Percentiles rank a stretch among this genome's conserved stretches.
Evolutionary conservation across 106 monocot species (phyloP).

Genomic region (Dendrobium officinale): DNA sequence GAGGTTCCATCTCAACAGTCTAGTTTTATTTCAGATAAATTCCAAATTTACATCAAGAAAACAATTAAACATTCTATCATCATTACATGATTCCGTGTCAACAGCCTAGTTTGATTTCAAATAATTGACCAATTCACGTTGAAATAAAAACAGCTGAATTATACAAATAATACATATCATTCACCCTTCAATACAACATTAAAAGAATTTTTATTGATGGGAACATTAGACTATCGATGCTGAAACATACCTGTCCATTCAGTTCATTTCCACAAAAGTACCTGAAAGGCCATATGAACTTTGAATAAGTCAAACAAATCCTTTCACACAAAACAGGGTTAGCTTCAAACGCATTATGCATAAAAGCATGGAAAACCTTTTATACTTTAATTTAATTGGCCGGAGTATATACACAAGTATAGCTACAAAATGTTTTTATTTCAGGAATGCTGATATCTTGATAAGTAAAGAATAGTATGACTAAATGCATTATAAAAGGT

Average conservation of each 20-base stretch:
- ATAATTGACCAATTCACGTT: background rate
- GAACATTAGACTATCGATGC: background rate
- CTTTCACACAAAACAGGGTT: background rate
- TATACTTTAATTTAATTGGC: background rate
- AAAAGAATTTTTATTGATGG: background rate
- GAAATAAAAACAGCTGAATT: background rate
- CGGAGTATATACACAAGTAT: background rate
- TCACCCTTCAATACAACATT: background rate
- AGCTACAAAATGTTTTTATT: background rate
- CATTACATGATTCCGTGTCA: background rate
- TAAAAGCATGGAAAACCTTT: background rate
- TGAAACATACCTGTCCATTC: slow-evolving; percentile 34
- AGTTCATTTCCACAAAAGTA: slow-evolving; percentile 39
- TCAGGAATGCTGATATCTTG: background rate
- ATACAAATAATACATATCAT: background rate
- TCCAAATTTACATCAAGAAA: background rate
- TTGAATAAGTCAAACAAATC: background rate
- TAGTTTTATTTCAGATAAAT: background rate
- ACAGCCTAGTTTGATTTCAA: background rate
- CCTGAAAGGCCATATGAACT: slow-evolving; percentile 23
- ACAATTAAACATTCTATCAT: background rate
- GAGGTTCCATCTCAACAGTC: background rate
- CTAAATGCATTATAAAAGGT: background rate
- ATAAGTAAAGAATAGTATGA: background rate
- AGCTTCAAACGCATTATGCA: background rate